These are phyloP conservation scores for Acanthamoeba lenticulata DNA, from an alignment of 208 protist genomes.

Conservation along the genomic window DNA sequence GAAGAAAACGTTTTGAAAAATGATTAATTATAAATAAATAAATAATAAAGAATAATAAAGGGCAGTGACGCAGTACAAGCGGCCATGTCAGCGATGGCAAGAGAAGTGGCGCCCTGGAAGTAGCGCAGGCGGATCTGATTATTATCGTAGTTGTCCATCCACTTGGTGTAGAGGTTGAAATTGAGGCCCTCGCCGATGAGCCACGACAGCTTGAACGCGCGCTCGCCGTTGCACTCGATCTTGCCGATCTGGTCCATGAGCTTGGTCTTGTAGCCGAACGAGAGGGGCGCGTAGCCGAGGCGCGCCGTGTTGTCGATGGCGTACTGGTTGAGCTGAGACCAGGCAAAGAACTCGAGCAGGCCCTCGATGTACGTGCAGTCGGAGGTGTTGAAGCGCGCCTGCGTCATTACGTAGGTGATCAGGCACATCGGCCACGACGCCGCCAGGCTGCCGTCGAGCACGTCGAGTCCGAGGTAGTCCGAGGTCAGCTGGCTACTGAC, in stretches of 20 bases:
- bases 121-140: background rate
- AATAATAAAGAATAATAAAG: background rate
- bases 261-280: background rate
- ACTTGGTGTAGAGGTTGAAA: conserved; percentile 2
- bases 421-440: conserved; percentile 66
- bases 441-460: background rate
- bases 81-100: background rate
- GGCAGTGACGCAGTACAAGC: background rate
- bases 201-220: conserved; percentile 9
- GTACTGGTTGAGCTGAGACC: conserved; percentile 60
- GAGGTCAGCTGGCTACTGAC: background rate
- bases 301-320: background rate
- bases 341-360: conserved; percentile 28
- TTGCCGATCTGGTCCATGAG: background rate
- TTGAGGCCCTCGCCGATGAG: conserved; percentile 36
- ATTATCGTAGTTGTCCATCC: background rate
- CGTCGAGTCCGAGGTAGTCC: background rate
- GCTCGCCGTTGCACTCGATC: background rate
- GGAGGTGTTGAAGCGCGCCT: background rate
- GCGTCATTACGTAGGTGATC: conserved; percentile 12
- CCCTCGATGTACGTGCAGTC: conserved; percentile 59
- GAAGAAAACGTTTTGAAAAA: no score
- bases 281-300: background rate
- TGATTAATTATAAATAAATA: background rate
- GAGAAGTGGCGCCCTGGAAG: background rate